phyloP scores from a whole-genome alignment of 148 eudicot species.

The Rhododendron ovatum region DNA sequence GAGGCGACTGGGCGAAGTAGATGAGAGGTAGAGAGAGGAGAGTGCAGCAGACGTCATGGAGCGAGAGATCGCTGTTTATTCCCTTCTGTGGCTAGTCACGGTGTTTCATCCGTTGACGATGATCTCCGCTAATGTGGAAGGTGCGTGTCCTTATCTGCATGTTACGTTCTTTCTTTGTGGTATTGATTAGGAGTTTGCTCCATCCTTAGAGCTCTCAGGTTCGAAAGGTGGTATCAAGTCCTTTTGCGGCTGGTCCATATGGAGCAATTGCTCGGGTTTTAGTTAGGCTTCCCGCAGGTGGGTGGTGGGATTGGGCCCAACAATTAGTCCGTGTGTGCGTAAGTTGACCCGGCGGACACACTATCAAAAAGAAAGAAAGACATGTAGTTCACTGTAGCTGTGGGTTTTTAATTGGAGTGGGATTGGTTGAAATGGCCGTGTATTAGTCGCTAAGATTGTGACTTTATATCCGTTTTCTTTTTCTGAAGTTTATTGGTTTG shows the following conservation, averaged over 20 bases:
- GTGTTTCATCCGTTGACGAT: conserved; percentile 31
- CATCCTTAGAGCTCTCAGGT: no score
- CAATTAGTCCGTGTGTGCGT: no score
- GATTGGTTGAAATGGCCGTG: not conserved
- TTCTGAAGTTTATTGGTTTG: not conserved
- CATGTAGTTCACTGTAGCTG: not conserved
- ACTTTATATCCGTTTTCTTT: not conserved
- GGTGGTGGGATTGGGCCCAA: no score
- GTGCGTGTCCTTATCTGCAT: conserved; percentile 12
- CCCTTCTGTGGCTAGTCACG: conserved; percentile 30
- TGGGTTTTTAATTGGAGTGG: not conserved
- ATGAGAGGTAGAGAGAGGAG: conserved; percentile 16
- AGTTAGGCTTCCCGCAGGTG: no score
- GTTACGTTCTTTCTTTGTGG: not conserved
- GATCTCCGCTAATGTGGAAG: conserved; percentile 63
- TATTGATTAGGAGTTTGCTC: not conserved
- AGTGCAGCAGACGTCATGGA: conserved; percentile 22
- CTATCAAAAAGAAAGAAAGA: no score
- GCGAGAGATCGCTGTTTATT: conserved; percentile 18
- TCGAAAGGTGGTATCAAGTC: no score
- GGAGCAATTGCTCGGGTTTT: no score
- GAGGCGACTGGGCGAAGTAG: conserved; percentile 7
- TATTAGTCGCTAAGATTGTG: not conserved
- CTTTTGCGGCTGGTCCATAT: no score
- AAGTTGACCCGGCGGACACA: no score